Percentiles rank a stretch among this genome's conserved stretches.
These are phyloP conservation scores for Gymnopilus junonius DNA, from an alignment of 768 basidiomycete genomes.

Conservation along the genomic window DNA sequence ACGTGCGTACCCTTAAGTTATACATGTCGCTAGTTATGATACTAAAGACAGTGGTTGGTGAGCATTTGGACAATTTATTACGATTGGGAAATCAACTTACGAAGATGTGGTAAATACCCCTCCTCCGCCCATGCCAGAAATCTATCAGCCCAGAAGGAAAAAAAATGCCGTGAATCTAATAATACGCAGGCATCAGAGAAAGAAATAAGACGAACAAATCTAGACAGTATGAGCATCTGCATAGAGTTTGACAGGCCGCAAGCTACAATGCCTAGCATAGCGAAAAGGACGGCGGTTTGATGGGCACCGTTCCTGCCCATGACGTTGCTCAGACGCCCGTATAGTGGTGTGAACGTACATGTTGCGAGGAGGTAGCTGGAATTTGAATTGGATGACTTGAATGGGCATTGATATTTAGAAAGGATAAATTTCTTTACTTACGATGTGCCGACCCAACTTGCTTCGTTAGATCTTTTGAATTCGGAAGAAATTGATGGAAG, in stretches of 20 bases:
- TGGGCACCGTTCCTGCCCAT: constrained; percentile 74
- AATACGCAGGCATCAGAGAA: neutral
- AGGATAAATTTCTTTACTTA: constrained; percentile 42
- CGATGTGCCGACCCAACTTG: constrained; percentile 85
- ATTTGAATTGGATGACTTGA: neutral
- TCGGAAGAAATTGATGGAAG: constrained; percentile 79
- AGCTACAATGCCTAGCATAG: constrained; percentile 62
- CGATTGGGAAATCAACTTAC: constrained; percentile 42
- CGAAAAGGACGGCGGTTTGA: constrained; percentile 63
- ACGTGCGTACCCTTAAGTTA: constrained; percentile 59
- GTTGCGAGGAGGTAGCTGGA: constrained; percentile 75
- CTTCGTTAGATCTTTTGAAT: constrained; percentile 75
- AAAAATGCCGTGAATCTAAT: neutral
- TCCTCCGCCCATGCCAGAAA: constrained; percentile 81
- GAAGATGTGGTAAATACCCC: constrained; percentile 73
- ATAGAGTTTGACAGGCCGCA: constrained; percentile 75
- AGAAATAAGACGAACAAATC: constrained; percentile 60
- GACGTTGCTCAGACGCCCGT: constrained; percentile 80
- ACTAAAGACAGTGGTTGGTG: constrained; percentile 33
- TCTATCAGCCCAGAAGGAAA: constrained; percentile 42
- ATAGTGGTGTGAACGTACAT: constrained; percentile 83
- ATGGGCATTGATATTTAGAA: neutral
- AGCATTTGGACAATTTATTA: neutral
- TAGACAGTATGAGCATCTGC: constrained; percentile 69
- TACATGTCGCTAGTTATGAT: constrained; percentile 86